A percentile compares a stretch with the other conserved stretches of the same genome.
Evolutionary conservation across 176 grass and related monocot genomes (phyloP).

Genomic region (Zoysia japonica): DNA sequence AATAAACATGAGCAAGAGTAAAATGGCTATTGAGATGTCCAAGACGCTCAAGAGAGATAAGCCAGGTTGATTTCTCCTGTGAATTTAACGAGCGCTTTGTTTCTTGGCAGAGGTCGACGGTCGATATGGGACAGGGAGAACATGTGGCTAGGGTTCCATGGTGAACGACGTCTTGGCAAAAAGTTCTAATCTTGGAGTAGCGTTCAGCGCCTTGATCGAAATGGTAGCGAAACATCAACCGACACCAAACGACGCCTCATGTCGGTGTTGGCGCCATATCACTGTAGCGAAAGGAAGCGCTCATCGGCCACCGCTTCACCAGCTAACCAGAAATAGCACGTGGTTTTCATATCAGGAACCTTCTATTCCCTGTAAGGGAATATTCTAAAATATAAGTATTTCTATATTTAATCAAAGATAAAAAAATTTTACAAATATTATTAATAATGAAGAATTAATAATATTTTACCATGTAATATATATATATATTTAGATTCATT

Average conservation of each 20-base stretch:
- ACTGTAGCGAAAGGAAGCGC: not conserved
- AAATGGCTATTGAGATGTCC: slow-evolving; percentile 16
- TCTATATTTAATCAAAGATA: too few species aligned
- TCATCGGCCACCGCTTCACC: slow-evolving; percentile 4
- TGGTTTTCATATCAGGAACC: not conserved
- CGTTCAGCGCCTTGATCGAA: not conserved
- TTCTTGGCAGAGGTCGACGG: not conserved
- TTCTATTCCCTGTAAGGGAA: not conserved
- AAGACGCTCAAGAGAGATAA: slow-evolving; percentile 15
- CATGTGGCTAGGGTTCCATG: not conserved
- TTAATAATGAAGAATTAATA: too few species aligned
- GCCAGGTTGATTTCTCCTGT: not conserved
- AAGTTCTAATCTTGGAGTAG: too few species aligned
- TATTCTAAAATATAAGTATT: too few species aligned
- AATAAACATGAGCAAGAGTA: not conserved
- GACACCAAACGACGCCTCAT: not conserved
- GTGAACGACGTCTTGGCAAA: too few species aligned
- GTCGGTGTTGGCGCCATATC: not conserved
- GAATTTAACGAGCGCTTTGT: not conserved
- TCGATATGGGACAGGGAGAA: not conserved
- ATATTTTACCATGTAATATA: too few species aligned
- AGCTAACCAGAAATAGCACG: not conserved
- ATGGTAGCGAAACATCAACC: not conserved
- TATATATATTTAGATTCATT: too few species aligned
- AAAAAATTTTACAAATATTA: too few species aligned